Base-by-base conservation (phyloP, 768 basidiomycete species). In the Mrakia gelida region DNA sequence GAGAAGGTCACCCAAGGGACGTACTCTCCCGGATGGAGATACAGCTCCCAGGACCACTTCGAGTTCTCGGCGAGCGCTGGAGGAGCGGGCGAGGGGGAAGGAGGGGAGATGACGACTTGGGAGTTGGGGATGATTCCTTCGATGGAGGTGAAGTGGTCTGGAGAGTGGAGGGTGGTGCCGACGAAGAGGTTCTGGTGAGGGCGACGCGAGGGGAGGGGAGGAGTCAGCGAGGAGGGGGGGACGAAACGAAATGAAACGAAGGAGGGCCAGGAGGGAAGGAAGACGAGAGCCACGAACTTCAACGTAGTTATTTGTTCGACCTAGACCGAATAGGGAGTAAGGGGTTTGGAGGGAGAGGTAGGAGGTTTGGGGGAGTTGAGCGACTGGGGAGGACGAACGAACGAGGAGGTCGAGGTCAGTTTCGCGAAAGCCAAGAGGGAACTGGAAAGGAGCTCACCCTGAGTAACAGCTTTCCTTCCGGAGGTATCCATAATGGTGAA, bases 61-160 rank as follows among this genome's bases (percentile, higher is more conserved):
- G 84, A 81, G 21, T 88, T 88, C 6, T 87, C 88, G 30, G 86
- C 86, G 10, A 86, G 86, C 6, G 78, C 79, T 38, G 43, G 38
- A 30, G 71, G 11, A 45, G 28, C 23, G 10, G 52, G 49, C 3
- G 87, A 82, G 0, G 91, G 89, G n/a, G 84, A 81, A 23, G 84
- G 86, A 0, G 96, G 95, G 56, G 92, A 89, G 81, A 99, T 95
- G n/a, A 98, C 91, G 21, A 99, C 90, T 80, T 94, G 94, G 5
- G 95, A 97, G 83, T 99, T 98, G 0, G 97, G 97, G 65, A 99
- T 95, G 49, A 99, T 91, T 38, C 95, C 95, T 83, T 98, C 97
- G 88, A 98, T 91, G 83, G 92, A 91, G 83, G 96, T 94, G 80
- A 87, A 93, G 82, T 96, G 93, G 49, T 90, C 83, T 52, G 86